Conservation (phyloP, 768 basidiomycete species). For the Kwoniella sp. region DNA sequence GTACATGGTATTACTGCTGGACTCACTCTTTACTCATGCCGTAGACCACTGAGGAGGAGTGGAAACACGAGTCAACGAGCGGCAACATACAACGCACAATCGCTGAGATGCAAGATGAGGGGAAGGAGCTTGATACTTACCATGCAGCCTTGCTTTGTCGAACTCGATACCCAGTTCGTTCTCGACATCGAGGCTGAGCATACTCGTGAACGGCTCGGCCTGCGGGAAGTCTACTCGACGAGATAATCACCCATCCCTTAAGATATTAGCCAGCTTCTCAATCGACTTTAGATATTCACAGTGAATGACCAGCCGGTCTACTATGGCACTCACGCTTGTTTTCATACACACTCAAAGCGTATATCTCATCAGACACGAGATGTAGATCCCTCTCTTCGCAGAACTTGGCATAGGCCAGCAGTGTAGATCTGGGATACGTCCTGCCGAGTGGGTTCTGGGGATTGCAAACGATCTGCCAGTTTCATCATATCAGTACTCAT, state of each 20-base stretch:
- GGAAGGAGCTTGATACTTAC: constrained; percentile 22
- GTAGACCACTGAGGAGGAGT: constrained; percentile 34
- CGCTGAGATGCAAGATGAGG: no score
- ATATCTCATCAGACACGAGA: constrained; percentile 55
- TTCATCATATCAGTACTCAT: no score
- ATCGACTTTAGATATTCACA: no score
- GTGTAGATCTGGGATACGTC: constrained; percentile 47
- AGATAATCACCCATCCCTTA: no score
- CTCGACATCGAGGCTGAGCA: constrained; percentile 50
- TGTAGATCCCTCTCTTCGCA: constrained; percentile 53
- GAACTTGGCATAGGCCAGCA: constrained; percentile 50
- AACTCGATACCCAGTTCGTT: constrained; percentile 44
- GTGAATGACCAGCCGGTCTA: no score
- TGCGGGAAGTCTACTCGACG: constrained; percentile 34
- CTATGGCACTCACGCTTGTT: constrained; percentile 39
- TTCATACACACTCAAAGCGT: constrained; percentile 51
- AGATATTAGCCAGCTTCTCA: no score
- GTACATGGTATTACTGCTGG: neutral
- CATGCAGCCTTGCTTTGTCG: constrained; percentile 47
- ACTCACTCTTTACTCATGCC: constrained; percentile 54
- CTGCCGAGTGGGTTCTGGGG: constrained; percentile 44
- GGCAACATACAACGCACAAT: no score
- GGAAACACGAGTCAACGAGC: no score
- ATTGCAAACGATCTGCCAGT: constrained; percentile 43
- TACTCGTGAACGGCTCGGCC: constrained; percentile 47